Evolutionary conservation across 208 protist species (phyloP).

Genomic region (Porcisia hertigi): DNA sequence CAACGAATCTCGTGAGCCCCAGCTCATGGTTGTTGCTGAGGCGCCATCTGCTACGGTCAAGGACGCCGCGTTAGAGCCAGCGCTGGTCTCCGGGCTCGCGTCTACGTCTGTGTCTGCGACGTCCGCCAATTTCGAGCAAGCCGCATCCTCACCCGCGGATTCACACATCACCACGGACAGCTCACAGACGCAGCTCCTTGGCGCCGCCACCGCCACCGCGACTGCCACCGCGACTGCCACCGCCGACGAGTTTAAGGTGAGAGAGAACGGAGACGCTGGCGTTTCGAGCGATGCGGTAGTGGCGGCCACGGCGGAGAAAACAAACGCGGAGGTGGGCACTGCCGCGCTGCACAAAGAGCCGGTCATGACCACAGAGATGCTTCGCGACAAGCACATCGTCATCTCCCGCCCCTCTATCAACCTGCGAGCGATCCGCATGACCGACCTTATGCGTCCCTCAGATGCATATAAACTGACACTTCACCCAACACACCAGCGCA

Average conservation of each 20-base stretch:
- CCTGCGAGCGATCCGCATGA: conserved; percentile 33
- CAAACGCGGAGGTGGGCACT: background rate
- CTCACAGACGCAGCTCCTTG: background rate
- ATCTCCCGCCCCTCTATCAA: conserved; percentile 22
- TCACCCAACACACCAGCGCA: conserved; percentile 26
- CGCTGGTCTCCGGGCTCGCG: background rate
- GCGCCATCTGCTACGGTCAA: background rate
- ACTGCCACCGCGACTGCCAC: background rate
- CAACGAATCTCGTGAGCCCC: conserved; percentile 11
- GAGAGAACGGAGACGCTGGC: background rate
- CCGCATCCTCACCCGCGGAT: background rate
- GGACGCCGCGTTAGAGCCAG: background rate
- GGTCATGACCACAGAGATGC: conserved; percentile 1
- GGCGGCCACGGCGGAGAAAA: background rate
- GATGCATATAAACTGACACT: conserved; percentile 50
- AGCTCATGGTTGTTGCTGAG: background rate
- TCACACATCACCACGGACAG: background rate
- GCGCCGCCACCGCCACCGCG: background rate
- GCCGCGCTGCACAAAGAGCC: conserved; percentile 6
- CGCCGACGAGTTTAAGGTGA: background rate
- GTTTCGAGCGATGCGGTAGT: background rate
- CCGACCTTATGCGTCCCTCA: conserved; percentile 36
- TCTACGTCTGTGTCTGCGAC: background rate
- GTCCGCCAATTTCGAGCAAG: background rate
- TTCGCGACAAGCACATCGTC: conserved; percentile 21